These are phyloP conservation scores for Xerocomellus intermedius DNA, from an alignment of 768 basidiomycete species.

Conservation along the genomic window DNA sequence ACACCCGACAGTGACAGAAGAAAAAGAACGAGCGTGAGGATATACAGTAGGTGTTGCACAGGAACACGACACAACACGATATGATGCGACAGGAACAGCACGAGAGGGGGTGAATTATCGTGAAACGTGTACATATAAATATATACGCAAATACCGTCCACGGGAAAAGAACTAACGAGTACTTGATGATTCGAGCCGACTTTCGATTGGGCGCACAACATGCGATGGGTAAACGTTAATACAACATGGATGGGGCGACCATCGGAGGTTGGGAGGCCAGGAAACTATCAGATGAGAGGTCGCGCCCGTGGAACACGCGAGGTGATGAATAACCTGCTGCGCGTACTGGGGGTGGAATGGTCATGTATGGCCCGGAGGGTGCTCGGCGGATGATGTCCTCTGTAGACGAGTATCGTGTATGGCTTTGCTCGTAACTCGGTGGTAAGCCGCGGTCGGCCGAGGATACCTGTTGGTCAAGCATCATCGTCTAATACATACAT, in stretches of 20 bases:
- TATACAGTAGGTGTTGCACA: not conserved
- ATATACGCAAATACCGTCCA: slow-evolving; percentile 9
- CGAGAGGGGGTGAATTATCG: slow-evolving; percentile 8
- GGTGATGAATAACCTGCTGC: slow-evolving; percentile 32
- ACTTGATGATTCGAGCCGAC: not conserved
- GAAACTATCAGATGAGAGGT: slow-evolving; percentile 28
- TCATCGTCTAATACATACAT: not conserved
- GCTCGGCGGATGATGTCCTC: slow-evolving; percentile 22
- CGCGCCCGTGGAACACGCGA: slow-evolving; percentile 20
- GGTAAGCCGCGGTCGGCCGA: slow-evolving; percentile 8
- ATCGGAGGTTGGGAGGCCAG: slow-evolving; percentile 27
- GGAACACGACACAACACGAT: not conserved
- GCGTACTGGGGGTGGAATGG: slow-evolving; percentile 39
- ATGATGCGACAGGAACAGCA: not conserved
- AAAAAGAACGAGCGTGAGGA: not conserved
- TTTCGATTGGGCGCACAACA: slow-evolving; percentile 4
- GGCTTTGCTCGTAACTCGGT: slow-evolving; percentile 15
- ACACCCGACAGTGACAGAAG: not conserved
- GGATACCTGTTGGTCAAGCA: slow-evolving; percentile 3
- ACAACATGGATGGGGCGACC: slow-evolving; percentile 17
- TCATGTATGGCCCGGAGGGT: slow-evolving; percentile 29
- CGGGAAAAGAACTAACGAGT: not conserved
- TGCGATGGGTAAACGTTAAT: slow-evolving; percentile 17
- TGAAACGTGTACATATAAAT: slow-evolving; percentile 8
- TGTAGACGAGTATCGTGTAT: slow-evolving; percentile 16